Evolutionary conservation across 176 grass and related monocot genomes (phyloP), one percentile per base, ranked within the genome.

Genomic region (Cenchrus purpureus): DNA sequence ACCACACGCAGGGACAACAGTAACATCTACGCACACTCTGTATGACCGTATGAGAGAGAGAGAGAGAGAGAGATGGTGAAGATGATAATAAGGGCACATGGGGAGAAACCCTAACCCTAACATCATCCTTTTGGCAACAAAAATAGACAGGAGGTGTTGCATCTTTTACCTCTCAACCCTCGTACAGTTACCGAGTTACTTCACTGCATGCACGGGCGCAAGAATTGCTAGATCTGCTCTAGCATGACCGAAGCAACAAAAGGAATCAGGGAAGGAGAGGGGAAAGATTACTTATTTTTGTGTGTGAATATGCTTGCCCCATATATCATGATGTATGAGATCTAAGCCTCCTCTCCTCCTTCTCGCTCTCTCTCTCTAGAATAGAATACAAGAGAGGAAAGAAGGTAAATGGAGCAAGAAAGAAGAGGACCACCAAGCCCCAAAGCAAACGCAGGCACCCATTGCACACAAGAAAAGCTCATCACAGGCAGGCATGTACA

Each of bases 71-170:
- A 65, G 73, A 16, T 29, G 22, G 13, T 32, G 71, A 51, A 51
- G 70, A 7, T 60, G 58, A 64, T 8, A 45, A 25, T 34, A 16
- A 25, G 55, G 49, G 77, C 51, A 85, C 67, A 87, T 82, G 78
- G 74, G 79, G 83, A 34, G 84, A 78, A 90, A 87, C 88, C 88
- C 88, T 90, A 90, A 90, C 88, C 88, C 84, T 90, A 90, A 79
- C 2, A 55, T 65, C 50, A 37, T 86, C 40, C 17, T 50, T 84
- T 57, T 78, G 73, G 54, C 29, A 37, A 64, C 62, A 71, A 80
- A 83, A 83, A 73, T 19, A 60, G 50, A 8, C 31, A 76, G 25
- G 29, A 78, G 20, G 52, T 10, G 20, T 73, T 62, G 0, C 63
- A 5, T 52, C 62, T 45, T 53, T 56, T 76, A 78, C 66, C 10